These are phyloP conservation scores for Aureobasidium lini DNA, from an alignment of 2,329 filamentous ascomycete genomes.

Conservation along the genomic window DNA sequence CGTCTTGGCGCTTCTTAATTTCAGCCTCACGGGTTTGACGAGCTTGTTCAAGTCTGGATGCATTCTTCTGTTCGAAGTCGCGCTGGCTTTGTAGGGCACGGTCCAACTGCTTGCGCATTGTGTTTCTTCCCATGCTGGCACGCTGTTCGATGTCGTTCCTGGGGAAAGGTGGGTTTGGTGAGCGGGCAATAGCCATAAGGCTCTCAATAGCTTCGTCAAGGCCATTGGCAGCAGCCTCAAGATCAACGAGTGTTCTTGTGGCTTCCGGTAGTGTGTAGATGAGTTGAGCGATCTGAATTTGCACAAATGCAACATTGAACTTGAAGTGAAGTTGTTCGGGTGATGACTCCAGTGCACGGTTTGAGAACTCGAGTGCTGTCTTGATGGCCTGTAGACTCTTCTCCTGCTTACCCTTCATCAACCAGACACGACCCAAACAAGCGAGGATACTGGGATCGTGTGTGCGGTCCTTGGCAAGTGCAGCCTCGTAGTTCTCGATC, in stretches of 20 bases:
- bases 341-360: constrained; percentile 65
- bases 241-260: constrained; percentile 69
- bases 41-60: constrained; percentile 75
- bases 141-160: constrained; percentile 86
- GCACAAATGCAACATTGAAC: constrained; percentile 97
- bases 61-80: constrained; percentile 90
- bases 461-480: constrained; percentile 69
- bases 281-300: constrained; percentile 83
- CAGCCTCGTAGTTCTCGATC: constrained; percentile 88
- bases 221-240: constrained; percentile 71
- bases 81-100: constrained; percentile 75
- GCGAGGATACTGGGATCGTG: constrained; percentile 73
- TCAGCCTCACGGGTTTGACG: constrained; percentile 74
- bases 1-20: constrained; percentile 68
- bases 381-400: constrained; percentile 56
- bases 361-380: constrained; percentile 55
- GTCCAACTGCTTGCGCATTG: constrained; percentile 85
- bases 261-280: constrained; percentile 68
- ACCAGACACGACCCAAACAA: constrained; percentile 81
- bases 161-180: constrained; percentile 73
- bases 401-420: constrained; percentile 68
- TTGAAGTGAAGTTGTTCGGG: constrained; percentile 85
- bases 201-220: constrained; percentile 77
- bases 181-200: constrained; percentile 52
- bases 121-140: constrained; percentile 95